Evolutionary conservation across 2,329 filamentous ascomycete species (phyloP).

Genomic region (Beauveria medogensis): DNA sequence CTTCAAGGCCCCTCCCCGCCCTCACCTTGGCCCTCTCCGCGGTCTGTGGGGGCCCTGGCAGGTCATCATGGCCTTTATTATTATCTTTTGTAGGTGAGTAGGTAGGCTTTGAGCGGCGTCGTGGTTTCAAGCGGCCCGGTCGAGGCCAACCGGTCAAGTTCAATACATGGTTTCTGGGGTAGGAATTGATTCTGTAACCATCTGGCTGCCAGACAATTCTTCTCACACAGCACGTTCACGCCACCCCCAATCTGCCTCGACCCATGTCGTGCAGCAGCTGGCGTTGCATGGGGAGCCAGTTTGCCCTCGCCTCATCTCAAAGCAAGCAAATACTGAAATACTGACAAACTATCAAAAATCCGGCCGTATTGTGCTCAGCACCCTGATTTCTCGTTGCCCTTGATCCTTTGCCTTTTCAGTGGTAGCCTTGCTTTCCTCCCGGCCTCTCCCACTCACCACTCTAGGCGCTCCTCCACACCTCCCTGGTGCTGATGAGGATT

Average conservation of each 20-base stretch:
- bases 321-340: background rate
- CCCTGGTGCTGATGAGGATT: background rate
- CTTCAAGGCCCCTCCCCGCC: background rate
- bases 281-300: background rate
- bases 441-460: background rate
- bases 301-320: background rate
- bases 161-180: no score
- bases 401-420: background rate
- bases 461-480: background rate
- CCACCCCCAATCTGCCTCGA: background rate
- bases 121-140: background rate
- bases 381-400: background rate
- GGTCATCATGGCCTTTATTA: background rate
- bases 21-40: background rate
- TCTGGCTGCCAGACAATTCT: background rate
- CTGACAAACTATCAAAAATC: no score
- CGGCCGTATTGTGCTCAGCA: background rate
- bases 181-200: background rate
- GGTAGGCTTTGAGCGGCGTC: background rate
- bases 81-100: no score
- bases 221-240: no score
- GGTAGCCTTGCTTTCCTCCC: background rate
- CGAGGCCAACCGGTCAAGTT: no score
- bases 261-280: background rate
- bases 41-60: background rate